These are phyloP conservation scores for Tulasnella sp. DNA, from an alignment of 768 basidiomycete species.

Conservation along the genomic window DNA sequence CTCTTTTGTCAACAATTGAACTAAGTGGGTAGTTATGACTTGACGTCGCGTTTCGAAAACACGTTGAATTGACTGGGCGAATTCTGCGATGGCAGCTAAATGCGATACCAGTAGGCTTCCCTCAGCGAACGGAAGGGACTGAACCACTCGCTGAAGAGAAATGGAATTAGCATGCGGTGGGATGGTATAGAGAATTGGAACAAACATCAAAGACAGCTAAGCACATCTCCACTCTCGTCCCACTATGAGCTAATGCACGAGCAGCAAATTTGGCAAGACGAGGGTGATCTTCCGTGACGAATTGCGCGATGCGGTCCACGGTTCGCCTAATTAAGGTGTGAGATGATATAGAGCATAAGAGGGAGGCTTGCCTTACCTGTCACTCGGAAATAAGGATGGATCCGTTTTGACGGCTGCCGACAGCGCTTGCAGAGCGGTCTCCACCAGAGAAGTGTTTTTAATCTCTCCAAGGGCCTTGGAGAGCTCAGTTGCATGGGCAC, in stretches of 20 bases:
- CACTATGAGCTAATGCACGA: constrained; percentile 52
- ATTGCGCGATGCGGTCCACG: constrained; percentile 48
- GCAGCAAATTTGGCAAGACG: constrained; percentile 80
- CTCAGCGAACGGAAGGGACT: constrained; percentile 34
- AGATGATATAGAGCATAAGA: neutral
- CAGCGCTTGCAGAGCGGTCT: constrained; percentile 65
- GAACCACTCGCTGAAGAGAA: constrained; percentile 43
- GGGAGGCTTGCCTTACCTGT: constrained; percentile 40
- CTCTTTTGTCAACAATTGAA: constrained; percentile 51
- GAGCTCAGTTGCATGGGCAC: constrained; percentile 64
- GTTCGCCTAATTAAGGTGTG: constrained; percentile 38
- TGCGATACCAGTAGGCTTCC: constrained; percentile 51
- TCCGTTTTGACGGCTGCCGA: constrained; percentile 55
- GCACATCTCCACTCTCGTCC: constrained; percentile 41
- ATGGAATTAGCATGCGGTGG: neutral
- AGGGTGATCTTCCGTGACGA: constrained; percentile 46
- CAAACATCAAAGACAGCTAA: constrained; percentile 51
- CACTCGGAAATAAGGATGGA: constrained; percentile 41
- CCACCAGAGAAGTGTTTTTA: constrained; percentile 39
- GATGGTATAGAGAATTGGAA: neutral
- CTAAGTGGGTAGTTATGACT: constrained; percentile 56
- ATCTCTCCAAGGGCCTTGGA: constrained; percentile 57
- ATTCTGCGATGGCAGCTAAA: constrained; percentile 59
- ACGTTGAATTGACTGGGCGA: constrained; percentile 54
- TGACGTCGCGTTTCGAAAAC: constrained; percentile 74